These are phyloP conservation scores for Monosporascus cannonballus DNA, from an alignment of 2,329 filamentous ascomycete species.

Conservation along the genomic window DNA sequence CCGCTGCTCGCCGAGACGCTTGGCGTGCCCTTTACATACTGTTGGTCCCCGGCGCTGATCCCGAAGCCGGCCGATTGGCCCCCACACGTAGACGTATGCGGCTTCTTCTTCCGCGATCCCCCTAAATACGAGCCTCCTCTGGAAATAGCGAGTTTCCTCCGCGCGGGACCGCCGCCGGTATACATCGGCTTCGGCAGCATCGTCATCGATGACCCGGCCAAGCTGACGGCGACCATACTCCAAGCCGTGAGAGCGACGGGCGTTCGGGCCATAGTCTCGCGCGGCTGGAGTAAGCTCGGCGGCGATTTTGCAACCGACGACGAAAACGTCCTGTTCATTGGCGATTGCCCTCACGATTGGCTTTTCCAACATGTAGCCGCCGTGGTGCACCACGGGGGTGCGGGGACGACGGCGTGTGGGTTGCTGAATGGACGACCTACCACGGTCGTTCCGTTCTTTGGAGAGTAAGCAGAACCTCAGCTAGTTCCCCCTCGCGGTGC, in stretches of 20 bases:
- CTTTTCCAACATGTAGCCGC: conserved; percentile 48
- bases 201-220: conserved; percentile 50
- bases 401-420: conserved; percentile 52
- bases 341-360: conserved; percentile 52
- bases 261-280: conserved; percentile 44
- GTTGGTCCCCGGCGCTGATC: conserved; percentile 79
- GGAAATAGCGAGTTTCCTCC: conserved; percentile 61
- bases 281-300: conserved; percentile 17
- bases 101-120: conserved; percentile 69
- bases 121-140: conserved; percentile 60
- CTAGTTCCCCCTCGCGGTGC: conserved; percentile 1
- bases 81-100: conserved; percentile 58
- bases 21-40: conserved; percentile 76
- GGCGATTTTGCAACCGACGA: neutral
- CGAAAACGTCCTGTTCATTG: conserved; percentile 39
- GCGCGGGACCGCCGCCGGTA: conserved; percentile 63
- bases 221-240: conserved; percentile 33
- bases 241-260: conserved; percentile 34
- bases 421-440: conserved; percentile 46
- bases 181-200: conserved; percentile 84
- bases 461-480: conserved; percentile 20
- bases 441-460: conserved; percentile 46
- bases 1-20: conserved; percentile 69
- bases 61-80: conserved; percentile 75
- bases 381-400: conserved; percentile 54